Percentiles rank a stretch among this genome's conserved stretches.
Evolutionary conservation across 345 rosid species (phyloP).

Genomic region (Luvunga scandens): DNA sequence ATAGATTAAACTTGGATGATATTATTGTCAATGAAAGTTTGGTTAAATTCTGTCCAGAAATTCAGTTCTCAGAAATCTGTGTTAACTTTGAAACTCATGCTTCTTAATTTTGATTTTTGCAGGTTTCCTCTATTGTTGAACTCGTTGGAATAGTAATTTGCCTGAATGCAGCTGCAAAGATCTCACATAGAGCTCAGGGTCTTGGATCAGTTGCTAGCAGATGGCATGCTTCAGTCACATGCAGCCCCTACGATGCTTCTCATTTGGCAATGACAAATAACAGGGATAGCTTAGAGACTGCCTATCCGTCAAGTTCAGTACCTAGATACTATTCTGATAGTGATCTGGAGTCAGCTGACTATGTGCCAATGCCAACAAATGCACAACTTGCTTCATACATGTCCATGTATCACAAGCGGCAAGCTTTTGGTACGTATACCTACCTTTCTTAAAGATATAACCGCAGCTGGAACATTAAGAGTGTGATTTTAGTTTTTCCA

Average conservation of each 20-base stretch:
- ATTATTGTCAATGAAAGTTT: neutral
- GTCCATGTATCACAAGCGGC: constrained; percentile 33
- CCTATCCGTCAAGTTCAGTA: constrained; percentile 13
- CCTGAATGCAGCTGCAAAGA: constrained; percentile 38
- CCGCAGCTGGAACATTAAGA: neutral
- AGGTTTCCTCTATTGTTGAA: constrained; percentile 32
- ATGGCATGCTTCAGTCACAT: constrained; percentile 57
- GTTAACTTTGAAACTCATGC: neutral
- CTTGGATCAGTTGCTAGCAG: constrained; percentile 33
- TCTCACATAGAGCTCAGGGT: constrained; percentile 35
- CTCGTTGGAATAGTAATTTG: constrained; percentile 34
- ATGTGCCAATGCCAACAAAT: constrained; percentile 34
- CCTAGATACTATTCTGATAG: constrained; percentile 41
- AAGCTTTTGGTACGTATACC: constrained; percentile 32
- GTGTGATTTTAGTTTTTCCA: neutral
- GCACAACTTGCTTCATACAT: constrained; percentile 29
- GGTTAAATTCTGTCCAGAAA: neutral
- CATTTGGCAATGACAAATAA: constrained; percentile 18
- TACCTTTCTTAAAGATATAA: neutral
- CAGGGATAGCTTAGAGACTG: constrained; percentile 26
- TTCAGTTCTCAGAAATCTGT: neutral
- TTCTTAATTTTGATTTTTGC: neutral
- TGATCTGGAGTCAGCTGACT: constrained; percentile 47
- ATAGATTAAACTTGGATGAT: neutral
- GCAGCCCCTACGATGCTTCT: constrained; percentile 25